Evolutionary conservation across 2,329 filamentous ascomycete species (phyloP).

Genomic region (Epichloe amarillans): DNA sequence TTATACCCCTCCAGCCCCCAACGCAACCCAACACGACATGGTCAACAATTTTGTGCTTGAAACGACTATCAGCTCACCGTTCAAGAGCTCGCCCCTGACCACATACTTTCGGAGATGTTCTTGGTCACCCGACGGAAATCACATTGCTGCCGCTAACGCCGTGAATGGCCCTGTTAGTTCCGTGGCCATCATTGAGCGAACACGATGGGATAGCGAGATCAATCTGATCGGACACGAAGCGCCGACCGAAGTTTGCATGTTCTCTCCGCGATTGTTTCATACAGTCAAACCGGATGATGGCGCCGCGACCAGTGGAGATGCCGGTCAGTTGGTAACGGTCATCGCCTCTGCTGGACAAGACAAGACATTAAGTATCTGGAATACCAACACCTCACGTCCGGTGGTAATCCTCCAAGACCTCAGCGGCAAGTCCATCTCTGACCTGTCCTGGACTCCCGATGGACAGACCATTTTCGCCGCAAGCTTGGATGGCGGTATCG

Average conservation of each 20-base stretch:
- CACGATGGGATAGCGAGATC: constrained; percentile 90
- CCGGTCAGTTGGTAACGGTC: constrained; percentile 58
- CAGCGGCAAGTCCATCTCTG: constrained; percentile 81
- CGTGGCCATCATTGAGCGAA: constrained; percentile 87
- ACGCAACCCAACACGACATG: constrained; percentile 88
- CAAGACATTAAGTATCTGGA: constrained; percentile 94
- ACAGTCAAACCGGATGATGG: constrained; percentile 50
- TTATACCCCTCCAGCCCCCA: constrained; percentile 81
- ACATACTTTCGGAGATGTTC: constrained; percentile 95
- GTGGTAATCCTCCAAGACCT: constrained; percentile 84
- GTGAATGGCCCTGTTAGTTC: constrained; percentile 96
- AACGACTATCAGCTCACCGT: constrained; percentile 77
- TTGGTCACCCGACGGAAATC: constrained; percentile 94
- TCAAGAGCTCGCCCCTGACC: constrained; percentile 81
- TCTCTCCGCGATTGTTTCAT: constrained; percentile 82
- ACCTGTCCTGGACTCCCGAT: constrained; percentile 87
- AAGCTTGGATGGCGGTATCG: constrained; percentile 79
- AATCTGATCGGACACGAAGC: constrained; percentile 96
- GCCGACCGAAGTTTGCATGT: constrained; percentile 92
- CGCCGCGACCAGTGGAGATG: constrained; percentile 29
- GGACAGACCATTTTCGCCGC: constrained; percentile 76
- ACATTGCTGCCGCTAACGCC: constrained; percentile 92
- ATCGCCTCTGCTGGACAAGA: constrained; percentile 96
- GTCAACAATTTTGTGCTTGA: constrained; percentile 94
- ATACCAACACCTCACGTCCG: constrained; percentile 84